These are phyloP conservation scores for Vanilla planifolia DNA, from an alignment of 106 monocot genomes.

Conservation along the genomic window DNA sequence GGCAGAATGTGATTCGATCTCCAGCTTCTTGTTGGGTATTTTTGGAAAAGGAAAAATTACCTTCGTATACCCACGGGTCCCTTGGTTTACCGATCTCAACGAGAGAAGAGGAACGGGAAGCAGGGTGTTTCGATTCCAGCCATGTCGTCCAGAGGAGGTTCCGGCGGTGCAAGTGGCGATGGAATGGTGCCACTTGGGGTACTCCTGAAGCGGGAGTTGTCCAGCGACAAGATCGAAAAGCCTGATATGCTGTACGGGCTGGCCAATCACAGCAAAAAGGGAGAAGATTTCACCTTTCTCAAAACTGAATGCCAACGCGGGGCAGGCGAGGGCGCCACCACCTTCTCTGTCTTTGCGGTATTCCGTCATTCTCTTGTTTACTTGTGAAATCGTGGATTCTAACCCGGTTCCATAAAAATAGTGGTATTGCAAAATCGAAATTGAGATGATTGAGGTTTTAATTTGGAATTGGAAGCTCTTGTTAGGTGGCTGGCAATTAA, in stretches of 20 bases:
- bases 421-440: not conserved
- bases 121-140: not conserved
- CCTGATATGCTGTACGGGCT: conserved; percentile 67
- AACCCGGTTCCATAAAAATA: too few relatives aligned
- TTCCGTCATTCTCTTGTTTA: not conserved
- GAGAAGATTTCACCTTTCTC: conserved; percentile 81
- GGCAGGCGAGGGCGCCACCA: conserved; percentile 49
- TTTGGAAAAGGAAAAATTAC: conserved; percentile 1
- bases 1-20: conserved; percentile 1
- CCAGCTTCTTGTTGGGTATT: not conserved
- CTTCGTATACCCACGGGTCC: not conserved
- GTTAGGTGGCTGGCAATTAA: not conserved
- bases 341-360: conserved; percentile 88
- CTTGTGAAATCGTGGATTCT: not conserved
- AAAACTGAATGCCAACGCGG: conserved; percentile 66
- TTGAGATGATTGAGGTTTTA: not conserved
- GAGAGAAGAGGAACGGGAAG: too few relatives aligned
- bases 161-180: not conserved
- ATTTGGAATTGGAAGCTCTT: not conserved
- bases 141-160: conserved; percentile 6
- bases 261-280: conserved; percentile 84
- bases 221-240: conserved; percentile 66
- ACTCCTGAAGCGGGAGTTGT: conserved; percentile 64
- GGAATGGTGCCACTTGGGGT: conserved; percentile 65
- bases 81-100: not conserved